Conservation (phyloP, 345 rosid species). For the Aquilaria sinensis region DNA sequence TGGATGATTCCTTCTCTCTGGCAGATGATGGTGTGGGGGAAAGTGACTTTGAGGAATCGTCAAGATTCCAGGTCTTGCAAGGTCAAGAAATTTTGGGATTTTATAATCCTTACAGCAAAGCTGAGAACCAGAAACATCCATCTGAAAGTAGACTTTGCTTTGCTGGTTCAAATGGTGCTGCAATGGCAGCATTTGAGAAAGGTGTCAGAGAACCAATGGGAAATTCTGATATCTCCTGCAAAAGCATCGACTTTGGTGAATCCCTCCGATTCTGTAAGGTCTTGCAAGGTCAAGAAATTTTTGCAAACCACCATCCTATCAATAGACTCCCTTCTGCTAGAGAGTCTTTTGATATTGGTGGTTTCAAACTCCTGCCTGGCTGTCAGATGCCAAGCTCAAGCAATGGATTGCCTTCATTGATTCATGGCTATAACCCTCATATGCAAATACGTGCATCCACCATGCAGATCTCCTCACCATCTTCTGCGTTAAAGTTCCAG, state of each 20-base stretch:
- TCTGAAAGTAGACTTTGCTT: constrained; percentile 32
- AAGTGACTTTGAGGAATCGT: constrained; percentile 83
- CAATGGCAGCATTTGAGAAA: constrained; percentile 17
- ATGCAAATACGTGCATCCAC: constrained; percentile 23
- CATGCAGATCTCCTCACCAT: constrained; percentile 51
- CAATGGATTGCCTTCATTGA: constrained; percentile 40
- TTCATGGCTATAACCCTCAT: constrained; percentile 33
- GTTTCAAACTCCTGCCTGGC: constrained; percentile 27
- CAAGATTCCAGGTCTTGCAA: constrained; percentile 98
- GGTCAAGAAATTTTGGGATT: constrained; percentile 93
- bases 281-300: constrained; percentile 99
- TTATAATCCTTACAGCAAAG: constrained; percentile 40
- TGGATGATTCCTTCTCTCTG: neutral
- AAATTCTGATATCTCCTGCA: constrained; percentile 24
- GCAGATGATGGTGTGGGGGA: constrained; percentile 55
- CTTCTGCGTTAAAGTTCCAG: constrained; percentile 56
- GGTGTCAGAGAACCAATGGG: constrained; percentile 17
- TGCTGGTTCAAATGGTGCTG: constrained; percentile 26
- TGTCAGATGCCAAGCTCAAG: constrained; percentile 35
- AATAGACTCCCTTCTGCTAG: constrained; percentile 16
- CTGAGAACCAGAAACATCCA: constrained; percentile 26
- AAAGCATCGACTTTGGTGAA: constrained; percentile 53
- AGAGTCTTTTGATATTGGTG: constrained; percentile 33
- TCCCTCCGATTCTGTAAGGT: constrained; percentile 67
- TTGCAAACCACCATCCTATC: constrained; percentile 33